These are phyloP conservation scores for Ilyonectria sp. DNA, from an alignment of 2,329 filamentous ascomycete genomes.

Conservation along the genomic window DNA sequence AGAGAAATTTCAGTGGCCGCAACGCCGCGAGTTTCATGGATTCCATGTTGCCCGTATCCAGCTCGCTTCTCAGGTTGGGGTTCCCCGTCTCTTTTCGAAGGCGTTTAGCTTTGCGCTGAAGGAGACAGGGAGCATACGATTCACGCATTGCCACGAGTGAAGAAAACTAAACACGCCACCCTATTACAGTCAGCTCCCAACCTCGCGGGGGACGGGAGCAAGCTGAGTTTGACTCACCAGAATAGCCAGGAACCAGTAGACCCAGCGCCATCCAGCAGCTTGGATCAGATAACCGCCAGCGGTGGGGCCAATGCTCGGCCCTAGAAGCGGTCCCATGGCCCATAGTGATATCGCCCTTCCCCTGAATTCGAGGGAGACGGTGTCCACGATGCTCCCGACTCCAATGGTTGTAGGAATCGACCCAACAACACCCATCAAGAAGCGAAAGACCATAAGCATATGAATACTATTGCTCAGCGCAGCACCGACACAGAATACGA, in stretches of 20 bases:
- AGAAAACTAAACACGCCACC: too few relatives aligned
- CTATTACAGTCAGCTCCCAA: too few relatives aligned
- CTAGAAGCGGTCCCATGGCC: conserved; percentile 7
- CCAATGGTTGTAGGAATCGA: conserved; percentile 4
- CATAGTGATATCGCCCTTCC: conserved; percentile 6
- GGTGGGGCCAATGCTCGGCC: neutral
- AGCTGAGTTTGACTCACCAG: too few relatives aligned
- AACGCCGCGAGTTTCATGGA: neutral
- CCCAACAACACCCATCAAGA: neutral
- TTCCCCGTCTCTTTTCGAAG: neutral
- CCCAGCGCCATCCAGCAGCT: neutral
- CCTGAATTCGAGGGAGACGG: neutral
- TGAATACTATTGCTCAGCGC: too few relatives aligned
- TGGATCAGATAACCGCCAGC: neutral
- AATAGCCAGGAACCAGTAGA: neutral
- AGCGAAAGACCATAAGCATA: conserved; percentile 3
- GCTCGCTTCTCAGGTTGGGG: neutral
- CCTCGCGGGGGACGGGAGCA: too few relatives aligned
- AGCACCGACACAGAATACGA: too few relatives aligned
- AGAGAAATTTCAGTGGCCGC: too few relatives aligned
- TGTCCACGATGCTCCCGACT: neutral
- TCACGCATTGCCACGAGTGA: too few relatives aligned
- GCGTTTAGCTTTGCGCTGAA: neutral
- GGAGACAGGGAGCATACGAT: neutral
- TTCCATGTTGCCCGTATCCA: neutral